Percentiles rank a stretch among this genome's conserved stretches.
phyloP scores from a whole-genome alignment of 129 eudicot genomes.

The Centaurea solstitialis region DNA sequence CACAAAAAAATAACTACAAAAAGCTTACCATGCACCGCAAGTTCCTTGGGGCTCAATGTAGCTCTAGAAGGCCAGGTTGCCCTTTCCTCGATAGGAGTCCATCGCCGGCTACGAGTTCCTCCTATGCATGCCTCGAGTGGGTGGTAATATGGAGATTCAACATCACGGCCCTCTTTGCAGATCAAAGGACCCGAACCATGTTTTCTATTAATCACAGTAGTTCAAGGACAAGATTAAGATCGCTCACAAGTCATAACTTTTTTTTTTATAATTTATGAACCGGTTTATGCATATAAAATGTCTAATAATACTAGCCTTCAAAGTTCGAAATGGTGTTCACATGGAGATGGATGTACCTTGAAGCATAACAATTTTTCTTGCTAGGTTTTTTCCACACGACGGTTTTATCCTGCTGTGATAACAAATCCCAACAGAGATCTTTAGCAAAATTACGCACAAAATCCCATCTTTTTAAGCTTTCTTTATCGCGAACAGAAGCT shows the following conservation, averaged over 20 bases:
- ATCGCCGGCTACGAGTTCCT: constrained; percentile 88
- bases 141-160: constrained; percentile 84
- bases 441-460: constrained; percentile 51
- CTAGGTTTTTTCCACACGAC: constrained; percentile 88
- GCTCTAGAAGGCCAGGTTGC: constrained; percentile 86
- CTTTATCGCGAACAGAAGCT: constrained; percentile 70
- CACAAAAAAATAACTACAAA: background rate
- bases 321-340: background rate
- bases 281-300: background rate
- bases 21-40: constrained; percentile 60
- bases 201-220: constrained; percentile 51
- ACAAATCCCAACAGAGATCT: constrained; percentile 84
- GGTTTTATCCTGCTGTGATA: constrained; percentile 91
- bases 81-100: constrained; percentile 83
- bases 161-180: constrained; percentile 77
- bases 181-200: constrained; percentile 61
- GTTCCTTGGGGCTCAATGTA: constrained; percentile 60
- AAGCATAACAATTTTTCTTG: constrained; percentile 66
- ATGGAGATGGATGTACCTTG: constrained; percentile 51
- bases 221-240: constrained; percentile 26
- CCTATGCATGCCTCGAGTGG: constrained; percentile 90
- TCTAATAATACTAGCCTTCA: background rate
- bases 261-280: background rate
- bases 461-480: constrained; percentile 73
- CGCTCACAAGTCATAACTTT: background rate